Conservation (phyloP, 2,329 filamentous ascomycete species). For the Aspergillus sp. region DNA sequence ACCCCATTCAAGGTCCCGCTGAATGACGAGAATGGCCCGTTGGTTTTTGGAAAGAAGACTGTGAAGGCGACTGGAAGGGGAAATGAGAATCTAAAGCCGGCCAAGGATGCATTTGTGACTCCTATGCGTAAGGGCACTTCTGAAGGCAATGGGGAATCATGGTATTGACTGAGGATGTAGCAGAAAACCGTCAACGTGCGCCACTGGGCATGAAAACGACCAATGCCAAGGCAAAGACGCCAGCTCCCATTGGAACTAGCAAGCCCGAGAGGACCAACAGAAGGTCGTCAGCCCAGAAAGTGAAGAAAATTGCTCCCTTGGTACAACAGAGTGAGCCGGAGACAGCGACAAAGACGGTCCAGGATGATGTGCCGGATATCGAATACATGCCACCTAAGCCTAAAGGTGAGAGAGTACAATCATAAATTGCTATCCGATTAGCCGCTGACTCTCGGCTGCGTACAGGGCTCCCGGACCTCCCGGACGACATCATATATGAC, state of each 20-base stretch:
- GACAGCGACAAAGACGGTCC: constrained; percentile 43
- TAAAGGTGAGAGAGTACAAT: constrained; percentile 34
- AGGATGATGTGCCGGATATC: constrained; percentile 62
- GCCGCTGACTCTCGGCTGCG: constrained; percentile 32
- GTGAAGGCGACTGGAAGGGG: constrained; percentile 51
- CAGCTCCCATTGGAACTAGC: constrained; percentile 55
- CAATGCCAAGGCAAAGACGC: constrained; percentile 76
- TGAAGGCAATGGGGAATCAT: constrained; percentile 3
- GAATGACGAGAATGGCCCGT: constrained; percentile 77
- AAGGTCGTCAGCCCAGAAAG: constrained; percentile 55
- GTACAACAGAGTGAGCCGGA: constrained; percentile 38
- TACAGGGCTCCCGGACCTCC: constrained; percentile 42
- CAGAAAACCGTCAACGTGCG: constrained; percentile 64
- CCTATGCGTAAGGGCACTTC: constrained; percentile 61
- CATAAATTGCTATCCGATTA: background rate
- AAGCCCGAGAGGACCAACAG: constrained; percentile 58
- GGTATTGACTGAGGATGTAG: constrained; percentile 5
- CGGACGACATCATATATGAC: constrained; percentile 41
- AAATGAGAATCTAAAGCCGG: constrained; percentile 51
- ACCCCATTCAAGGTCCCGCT: constrained; percentile 71
- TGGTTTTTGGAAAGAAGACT: constrained; percentile 53
- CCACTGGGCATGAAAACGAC: constrained; percentile 92
- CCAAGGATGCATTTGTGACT: constrained; percentile 65
- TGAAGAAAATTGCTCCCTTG: constrained; percentile 50
- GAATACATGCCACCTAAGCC: constrained; percentile 82